Evolutionary conservation across 192 early-diverging fungal genomes (phyloP), one percentile per base, ranked within the genome.

Genomic region (Lunasporangiospora selenospora): DNA sequence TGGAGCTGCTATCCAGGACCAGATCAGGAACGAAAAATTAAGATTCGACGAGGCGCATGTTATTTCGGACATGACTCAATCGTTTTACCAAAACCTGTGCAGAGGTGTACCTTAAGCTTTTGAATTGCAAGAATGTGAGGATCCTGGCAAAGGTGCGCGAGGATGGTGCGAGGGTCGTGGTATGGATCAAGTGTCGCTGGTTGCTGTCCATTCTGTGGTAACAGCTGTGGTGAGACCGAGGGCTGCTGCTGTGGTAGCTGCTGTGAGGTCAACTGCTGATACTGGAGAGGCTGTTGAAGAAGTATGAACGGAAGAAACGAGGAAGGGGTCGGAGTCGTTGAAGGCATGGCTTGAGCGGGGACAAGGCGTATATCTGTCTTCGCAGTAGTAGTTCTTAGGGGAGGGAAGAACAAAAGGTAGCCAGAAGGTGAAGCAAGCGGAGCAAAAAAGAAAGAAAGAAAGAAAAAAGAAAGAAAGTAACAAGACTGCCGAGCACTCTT

Each of bases 311-410:
- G 59, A 15, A 53, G 65, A 8, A 53, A 47, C 18, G 51, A 53
- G 6, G 56, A 53, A 6, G 55, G 56, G 11, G 65, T 39, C n/a
- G 65, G 65, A 21, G 56, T 34, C 24, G 65, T 54, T 16, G 65
- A 67, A 38, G 65, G 65, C 65, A 67, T 67, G 26, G 38, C 46
- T n/a, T n/a, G n/a, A n/a, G n/a, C n/a, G n/a, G n/a, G n/a, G n/a
- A n/a, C n/a, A n/a, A n/a, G n/a, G n/a, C n/a, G n/a, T n/a, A n/a
- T n/a, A n/a, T n/a, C n/a, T n/a, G n/a, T n/a, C n/a, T n/a, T n/a
- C n/a, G n/a, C n/a, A n/a, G n/a, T n/a, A n/a, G n/a, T n/a, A n/a
- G n/a, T n/a, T n/a, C n/a, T n/a, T n/a, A n/a, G n/a, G n/a, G n/a
- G n/a, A n/a, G n/a, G n/a, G n/a, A n/a, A n/a, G n/a, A n/a, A n/a